Evolutionary conservation across 306 rosid species (phyloP).

Genomic region (Geum urbanum): DNA sequence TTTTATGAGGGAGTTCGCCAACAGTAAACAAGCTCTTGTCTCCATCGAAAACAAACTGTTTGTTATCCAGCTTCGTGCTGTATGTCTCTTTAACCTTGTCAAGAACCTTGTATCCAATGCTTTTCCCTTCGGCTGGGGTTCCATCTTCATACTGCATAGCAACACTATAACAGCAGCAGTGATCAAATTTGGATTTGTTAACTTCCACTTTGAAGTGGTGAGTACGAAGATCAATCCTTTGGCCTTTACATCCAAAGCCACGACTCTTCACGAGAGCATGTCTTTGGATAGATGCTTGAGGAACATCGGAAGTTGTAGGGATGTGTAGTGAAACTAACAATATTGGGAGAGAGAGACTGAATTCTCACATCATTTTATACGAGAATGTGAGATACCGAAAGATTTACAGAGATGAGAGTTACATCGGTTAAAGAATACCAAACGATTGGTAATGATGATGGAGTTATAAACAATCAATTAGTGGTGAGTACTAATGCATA

Average conservation of each 20-base stretch:
- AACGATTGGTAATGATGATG: too few relatives aligned
- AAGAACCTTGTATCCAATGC: conserved; percentile 35
- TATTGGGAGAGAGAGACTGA: too few relatives aligned
- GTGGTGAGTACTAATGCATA: too few relatives aligned
- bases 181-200: conserved; percentile 12
- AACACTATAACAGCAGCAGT: conserved; percentile 43
- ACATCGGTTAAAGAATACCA: too few relatives aligned
- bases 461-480: too few relatives aligned
- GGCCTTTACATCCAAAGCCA: conserved; percentile 35
- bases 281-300: background rate
- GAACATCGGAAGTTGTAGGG: too few relatives aligned
- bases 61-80: conserved; percentile 9
- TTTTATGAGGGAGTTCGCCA: conserved; percentile 20
- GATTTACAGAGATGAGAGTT: too few relatives aligned
- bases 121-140: conserved; percentile 25
- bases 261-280: conserved; percentile 32
- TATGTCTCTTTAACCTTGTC: conserved; percentile 32
- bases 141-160: conserved; percentile 35
- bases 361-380: too few relatives aligned
- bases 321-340: too few relatives aligned
- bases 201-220: conserved; percentile 37
- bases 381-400: too few relatives aligned
- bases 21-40: conserved; percentile 34
- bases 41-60: conserved; percentile 40
- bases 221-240: conserved; percentile 24